Evolutionary conservation across 495 filamentous ascomycete genomes (phyloP), one percentile per base, ranked within the genome.

Genomic region (Neurospora sp.): DNA sequence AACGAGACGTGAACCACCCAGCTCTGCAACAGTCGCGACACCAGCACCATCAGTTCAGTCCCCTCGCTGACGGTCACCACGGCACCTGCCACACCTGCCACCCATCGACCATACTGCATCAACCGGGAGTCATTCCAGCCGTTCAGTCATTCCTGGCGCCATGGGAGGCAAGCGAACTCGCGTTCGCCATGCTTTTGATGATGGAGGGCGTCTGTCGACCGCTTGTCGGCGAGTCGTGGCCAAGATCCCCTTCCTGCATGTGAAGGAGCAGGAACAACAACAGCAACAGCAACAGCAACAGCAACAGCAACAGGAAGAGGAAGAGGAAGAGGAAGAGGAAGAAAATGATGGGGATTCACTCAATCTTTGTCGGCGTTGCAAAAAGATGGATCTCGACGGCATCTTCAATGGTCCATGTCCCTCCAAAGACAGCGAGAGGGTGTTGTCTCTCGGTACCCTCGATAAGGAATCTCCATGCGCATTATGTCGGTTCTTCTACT

Each of bases 101-200:
- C 27, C 27, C 2, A 1, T 44, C 41, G 2, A 44, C 41, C 16
- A 9, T n/a, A n/a, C 41, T 44, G 5, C 16, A n/a, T 44, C 41
- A 44, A 44, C 18, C 41, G 16, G 16, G 41, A 42, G 6, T 16
- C 6, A 0, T 42, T 0, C 5, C 5, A 42, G 18, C 41, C 41
- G 9, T 2, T 44, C 41, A 2, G 0, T 3, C 7, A n/a, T 44
- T 44, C 7, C 2, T 8, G 16, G 1, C 7, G 0, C 1, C 18
- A 44, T 44, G 41, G 18, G 41, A 2, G 14, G 1, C 41, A 44
- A 44, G 6, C 0, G 0, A 16, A 14, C 40, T 14, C 40, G 3
- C 0, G 14, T 0, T 44, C 6, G 6, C 0, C 16, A 14, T 0
- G 12, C 0, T 41, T 6, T 0, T 3, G 41, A 44, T 44, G 7